Evolutionary conservation across 805 yeast species (phyloP), one percentile per base, ranked within the genome.

Genomic region (Wickerhamomyces ciferrii): DNA sequence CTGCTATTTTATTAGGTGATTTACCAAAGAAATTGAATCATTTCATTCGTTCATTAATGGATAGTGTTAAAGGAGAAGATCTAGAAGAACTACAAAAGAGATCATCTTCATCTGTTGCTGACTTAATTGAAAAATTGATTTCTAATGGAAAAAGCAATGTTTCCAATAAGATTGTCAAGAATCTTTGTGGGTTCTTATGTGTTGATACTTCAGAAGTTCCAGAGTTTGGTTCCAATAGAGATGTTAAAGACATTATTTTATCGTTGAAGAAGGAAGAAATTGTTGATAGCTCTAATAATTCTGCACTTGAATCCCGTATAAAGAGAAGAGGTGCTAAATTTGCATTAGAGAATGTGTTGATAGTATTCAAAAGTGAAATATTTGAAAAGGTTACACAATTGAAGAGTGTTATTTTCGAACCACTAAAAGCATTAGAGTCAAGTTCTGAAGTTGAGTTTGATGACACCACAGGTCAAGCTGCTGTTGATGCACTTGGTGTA

Each of bases 191-290:
- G 0, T 92, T 92, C 61, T 61, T 94, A 43, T 94, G 99, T 68
- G 97, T 91, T 29, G 99, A 92, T 61, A 89, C 97, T 0, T 79
- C 94, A 3, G 97, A 91, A 60, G 97, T 92, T 29, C 99, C 99
- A 2, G 97, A 89, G 58, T 94, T 88, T 59, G 71, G 73, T 15
- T 83, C 85, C 40, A 86, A 87, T 54, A 75, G 77, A 35, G 64
- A 67, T 14, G 69, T 74, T 46, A 72, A 65, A 17, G 79, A 77
- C 40, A 68, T 69, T 14, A 84, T 92, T 13, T 66, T 91, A 44
- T 88, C 97, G 1, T 71, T 90, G 54, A 72, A 79, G 46, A 88
- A 87, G 55, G 97, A 89, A 54, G 95, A 87, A 52, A 79, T 83
- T 1, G 72, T 72, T 1, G 84, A 80, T 49, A 79, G 83, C 6